A percentile compares a stretch with the other conserved stretches of the same genome.
These are phyloP conservation scores for Phytopythium mirpurense DNA, from an alignment of 352 stramenopile species.

Conservation along the genomic window DNA sequence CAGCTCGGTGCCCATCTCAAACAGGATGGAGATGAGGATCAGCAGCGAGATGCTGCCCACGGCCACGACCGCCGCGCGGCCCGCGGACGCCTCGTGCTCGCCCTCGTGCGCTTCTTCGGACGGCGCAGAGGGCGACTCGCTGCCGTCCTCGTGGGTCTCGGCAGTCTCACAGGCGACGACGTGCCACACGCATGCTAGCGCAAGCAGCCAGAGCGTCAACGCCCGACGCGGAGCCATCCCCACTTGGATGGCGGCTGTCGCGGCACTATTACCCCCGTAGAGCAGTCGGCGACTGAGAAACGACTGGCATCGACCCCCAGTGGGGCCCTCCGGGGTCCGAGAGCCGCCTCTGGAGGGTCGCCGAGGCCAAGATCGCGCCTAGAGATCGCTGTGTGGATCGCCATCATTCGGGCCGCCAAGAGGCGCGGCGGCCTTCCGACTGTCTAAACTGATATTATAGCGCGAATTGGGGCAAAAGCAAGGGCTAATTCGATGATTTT, in stretches of 20 bases:
- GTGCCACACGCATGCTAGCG: background rate
- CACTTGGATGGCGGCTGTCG: background rate
- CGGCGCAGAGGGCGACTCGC: background rate
- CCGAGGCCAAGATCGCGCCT: too few relatives aligned
- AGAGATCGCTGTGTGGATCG: too few relatives aligned
- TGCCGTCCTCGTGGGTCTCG: background rate
- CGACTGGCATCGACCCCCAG: too few relatives aligned
- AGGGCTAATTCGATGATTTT: background rate
- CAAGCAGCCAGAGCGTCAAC: background rate
- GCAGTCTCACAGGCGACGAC: background rate
- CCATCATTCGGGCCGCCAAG: too few relatives aligned
- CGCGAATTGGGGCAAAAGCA: background rate
- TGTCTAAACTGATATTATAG: background rate
- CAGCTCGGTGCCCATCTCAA: slow-evolving; percentile 39
- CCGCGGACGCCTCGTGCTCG: slow-evolving; percentile 7
- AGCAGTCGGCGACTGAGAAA: too few relatives aligned
- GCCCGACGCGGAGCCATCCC: background rate
- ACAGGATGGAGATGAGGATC: slow-evolving; percentile 60
- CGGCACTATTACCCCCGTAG: too few relatives aligned
- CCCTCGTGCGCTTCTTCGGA: background rate
- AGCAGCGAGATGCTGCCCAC: slow-evolving; percentile 51
- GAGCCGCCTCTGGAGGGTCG: too few relatives aligned
- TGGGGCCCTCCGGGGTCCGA: too few relatives aligned
- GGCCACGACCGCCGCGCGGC: slow-evolving; percentile 33
- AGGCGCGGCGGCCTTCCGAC: too few relatives aligned